Conservation (phyloP, 306 rosid genomes). For the Ormosia semicastrata region DNA sequence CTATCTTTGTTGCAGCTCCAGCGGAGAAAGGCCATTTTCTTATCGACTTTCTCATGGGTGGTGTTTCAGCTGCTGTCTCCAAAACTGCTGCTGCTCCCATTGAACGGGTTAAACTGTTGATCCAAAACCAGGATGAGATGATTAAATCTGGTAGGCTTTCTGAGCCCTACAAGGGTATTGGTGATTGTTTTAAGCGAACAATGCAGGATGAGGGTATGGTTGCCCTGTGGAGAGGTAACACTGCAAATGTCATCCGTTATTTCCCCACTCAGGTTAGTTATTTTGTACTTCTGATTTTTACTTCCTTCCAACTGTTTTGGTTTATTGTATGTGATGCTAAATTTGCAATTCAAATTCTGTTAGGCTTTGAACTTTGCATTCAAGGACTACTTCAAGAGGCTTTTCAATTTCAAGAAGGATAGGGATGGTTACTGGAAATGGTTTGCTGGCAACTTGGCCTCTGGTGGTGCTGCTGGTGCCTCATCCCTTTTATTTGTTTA, state of each 20-base stretch:
- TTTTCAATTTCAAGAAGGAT: slow-evolving; percentile 90
- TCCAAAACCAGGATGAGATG: slow-evolving; percentile 95
- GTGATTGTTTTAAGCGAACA: slow-evolving; percentile 78
- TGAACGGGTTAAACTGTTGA: slow-evolving; percentile 86
- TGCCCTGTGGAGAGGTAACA: slow-evolving; percentile 89
- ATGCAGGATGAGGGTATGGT: slow-evolving; percentile 61
- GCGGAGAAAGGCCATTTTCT: slow-evolving; percentile 70
- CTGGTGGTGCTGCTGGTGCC: slow-evolving; percentile 92
- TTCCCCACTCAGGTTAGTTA: slow-evolving; percentile 70
- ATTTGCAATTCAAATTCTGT: background rate
- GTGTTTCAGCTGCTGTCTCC: slow-evolving; percentile 94
- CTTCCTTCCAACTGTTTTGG: background rate
- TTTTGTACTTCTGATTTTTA: background rate
- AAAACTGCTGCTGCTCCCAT: slow-evolving; percentile 96
- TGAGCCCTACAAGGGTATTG: slow-evolving; percentile 93
- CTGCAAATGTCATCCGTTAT: slow-evolving; percentile 88
- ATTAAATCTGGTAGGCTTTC: slow-evolving; percentile 74
- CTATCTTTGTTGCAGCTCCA: slow-evolving; percentile 76
- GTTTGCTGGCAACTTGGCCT: slow-evolving; percentile 88
- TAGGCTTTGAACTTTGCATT: slow-evolving; percentile 94
- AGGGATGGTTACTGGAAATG: slow-evolving; percentile 90
- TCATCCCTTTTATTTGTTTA: slow-evolving; percentile 82
- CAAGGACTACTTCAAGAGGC: slow-evolving; percentile 92
- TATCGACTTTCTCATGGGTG: slow-evolving; percentile 88
- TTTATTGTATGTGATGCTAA: slow-evolving; percentile 9